A percentile compares a stretch with the other conserved stretches of the same genome.
Evolutionary conservation across 176 grass and related monocot genomes (phyloP).

Genomic region (Phoenix roebelenii): DNA sequence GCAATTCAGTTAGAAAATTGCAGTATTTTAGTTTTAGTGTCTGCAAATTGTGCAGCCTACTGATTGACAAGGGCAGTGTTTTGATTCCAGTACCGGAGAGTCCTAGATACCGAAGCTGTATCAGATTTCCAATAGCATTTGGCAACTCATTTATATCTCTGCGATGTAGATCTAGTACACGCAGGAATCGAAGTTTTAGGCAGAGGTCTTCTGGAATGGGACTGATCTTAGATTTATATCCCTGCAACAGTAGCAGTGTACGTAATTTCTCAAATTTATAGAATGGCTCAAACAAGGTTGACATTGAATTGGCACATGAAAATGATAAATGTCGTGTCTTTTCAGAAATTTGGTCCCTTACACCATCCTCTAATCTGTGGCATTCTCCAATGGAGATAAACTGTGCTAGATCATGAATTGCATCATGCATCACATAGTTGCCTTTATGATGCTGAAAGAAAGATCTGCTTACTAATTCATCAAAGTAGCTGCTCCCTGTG

Average conservation of each 20-base stretch:
- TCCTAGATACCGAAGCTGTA: slow-evolving; percentile 61
- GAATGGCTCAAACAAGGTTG: slow-evolving; percentile 39
- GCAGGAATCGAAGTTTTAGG: slow-evolving; percentile 38
- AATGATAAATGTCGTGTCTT: slow-evolving; percentile 49
- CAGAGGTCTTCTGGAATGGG: slow-evolving; percentile 42
- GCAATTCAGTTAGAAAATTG: slow-evolving; percentile 35
- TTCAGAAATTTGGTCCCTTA: slow-evolving; percentile 3
- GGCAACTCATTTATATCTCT: slow-evolving; percentile 39
- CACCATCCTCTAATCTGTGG: slow-evolving; percentile 30
- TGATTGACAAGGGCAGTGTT: slow-evolving; percentile 38
- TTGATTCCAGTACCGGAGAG: slow-evolving; percentile 40
- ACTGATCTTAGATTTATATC: slow-evolving; percentile 40
- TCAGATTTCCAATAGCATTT: slow-evolving; percentile 54
- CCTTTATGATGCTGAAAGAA: slow-evolving; percentile 58
- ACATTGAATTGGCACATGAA: slow-evolving; percentile 37
- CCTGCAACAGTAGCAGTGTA: slow-evolving; percentile 48
- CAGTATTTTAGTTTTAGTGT: slow-evolving; percentile 39
- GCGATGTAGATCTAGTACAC: slow-evolving; percentile 43
- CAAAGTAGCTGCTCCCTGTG: slow-evolving; percentile 51
- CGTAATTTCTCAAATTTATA: slow-evolving; percentile 37
- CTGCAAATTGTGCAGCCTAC: slow-evolving; percentile 51
- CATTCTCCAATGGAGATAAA: slow-evolving; percentile 54
- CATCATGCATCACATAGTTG: slow-evolving; percentile 73
- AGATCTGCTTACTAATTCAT: slow-evolving; percentile 62
- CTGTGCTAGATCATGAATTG: slow-evolving; percentile 67